Base-by-base conservation (phyloP, 2,329 filamentous ascomycete species). In the Mariannaea sp. region DNA sequence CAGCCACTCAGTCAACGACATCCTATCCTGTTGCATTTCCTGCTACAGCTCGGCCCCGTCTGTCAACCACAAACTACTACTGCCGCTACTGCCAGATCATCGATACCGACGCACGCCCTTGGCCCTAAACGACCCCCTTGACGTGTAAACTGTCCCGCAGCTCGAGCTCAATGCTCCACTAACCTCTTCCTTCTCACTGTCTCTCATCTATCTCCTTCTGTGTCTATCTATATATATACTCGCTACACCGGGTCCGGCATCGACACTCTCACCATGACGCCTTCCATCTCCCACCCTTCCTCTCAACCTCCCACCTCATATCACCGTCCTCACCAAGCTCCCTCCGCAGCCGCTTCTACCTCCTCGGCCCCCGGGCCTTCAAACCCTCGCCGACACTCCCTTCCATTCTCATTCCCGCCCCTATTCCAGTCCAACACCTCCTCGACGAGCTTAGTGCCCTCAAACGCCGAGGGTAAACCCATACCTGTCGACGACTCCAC, bases 401-500 rank as follows among this genome's bases (percentile, higher is more conserved):
- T 79, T n/a, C 75, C 79, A 26, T 75, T 78, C 60, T 75, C 76
- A 42, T 77, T 82, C 55, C 75, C 76, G 33, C 75, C 75, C 10
- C 71, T 79, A 40, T 77, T 77, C 58, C 75, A 77, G 53, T 73
- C 76, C 45, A 78, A 79, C 52, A 71, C 74, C 2, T 80, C 80
- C 10, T 80, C 80, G 13, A 79, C 80, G 3, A 82, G 78, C 26
- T 72, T 83, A 3, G 75, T 79, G 29, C 72, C 79, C 20, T 82
- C 78, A 20, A 81, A 77, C n/a, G 81, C 81, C 40, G 76, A 82
- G 62, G 81, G 80, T 16, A 79, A 71, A 53, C 78, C 81, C 45
- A 81, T 82, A 39, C 80, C 80, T 7, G 72, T 86, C 46, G 80
- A 84, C 69, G 76, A 81, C 69, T 76, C 75, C 56, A 83, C 79